Conservation (phyloP, 108 stramenopile species). For the Skeletonema marinoi region DNA sequence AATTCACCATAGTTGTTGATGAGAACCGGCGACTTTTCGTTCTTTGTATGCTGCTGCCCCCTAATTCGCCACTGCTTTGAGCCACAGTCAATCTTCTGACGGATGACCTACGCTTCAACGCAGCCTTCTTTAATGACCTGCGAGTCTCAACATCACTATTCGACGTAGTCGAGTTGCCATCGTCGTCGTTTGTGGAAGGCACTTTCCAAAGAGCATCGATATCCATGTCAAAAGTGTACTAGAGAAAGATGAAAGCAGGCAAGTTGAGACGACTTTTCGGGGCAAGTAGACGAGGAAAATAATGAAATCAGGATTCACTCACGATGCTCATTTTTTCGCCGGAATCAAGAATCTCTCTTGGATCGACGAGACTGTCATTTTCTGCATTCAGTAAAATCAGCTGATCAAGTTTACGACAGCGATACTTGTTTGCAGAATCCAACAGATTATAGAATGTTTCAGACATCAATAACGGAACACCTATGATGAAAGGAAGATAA, state of each 20-base stretch:
- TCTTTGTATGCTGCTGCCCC: not conserved
- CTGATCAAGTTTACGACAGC: constrained; percentile 84
- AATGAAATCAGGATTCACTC: not conserved
- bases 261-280: not conserved
- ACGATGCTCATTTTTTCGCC: constrained; percentile 50
- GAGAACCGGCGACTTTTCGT: not conserved
- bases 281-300: too few relatives aligned
- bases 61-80: not conserved
- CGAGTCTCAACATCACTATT: not conserved
- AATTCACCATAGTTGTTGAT: not conserved
- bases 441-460: constrained; percentile 82
- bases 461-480: constrained; percentile 82
- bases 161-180: constrained; percentile 6
- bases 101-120: constrained; percentile 8
- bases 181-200: constrained; percentile 19
- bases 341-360: constrained; percentile 21
- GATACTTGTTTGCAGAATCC: constrained; percentile 56
- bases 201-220: constrained; percentile 67
- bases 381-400: constrained; percentile 64
- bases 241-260: not conserved
- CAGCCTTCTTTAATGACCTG: not conserved
- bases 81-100: not conserved
- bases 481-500: too few relatives aligned
- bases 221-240: constrained; percentile 84
- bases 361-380: constrained; percentile 43